Conservation (phyloP, 805 yeast genomes). For the Schizosaccharomyces osmophilus region DNA sequence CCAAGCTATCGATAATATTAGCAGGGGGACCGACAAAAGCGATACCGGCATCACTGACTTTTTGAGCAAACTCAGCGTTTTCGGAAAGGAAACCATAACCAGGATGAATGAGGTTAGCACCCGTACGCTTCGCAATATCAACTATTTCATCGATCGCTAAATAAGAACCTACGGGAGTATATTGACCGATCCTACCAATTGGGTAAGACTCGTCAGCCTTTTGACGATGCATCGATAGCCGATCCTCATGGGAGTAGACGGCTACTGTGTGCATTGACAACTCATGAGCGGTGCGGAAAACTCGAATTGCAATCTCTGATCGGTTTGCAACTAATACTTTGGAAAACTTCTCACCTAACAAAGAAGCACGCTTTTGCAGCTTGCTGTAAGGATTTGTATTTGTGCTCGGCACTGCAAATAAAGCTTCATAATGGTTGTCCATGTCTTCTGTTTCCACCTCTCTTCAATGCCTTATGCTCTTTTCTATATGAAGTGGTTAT, state of each 20-base stretch:
- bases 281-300: slow-evolving; percentile 94
- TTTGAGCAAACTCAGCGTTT: slow-evolving; percentile 78
- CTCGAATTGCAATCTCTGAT: slow-evolving; percentile 21
- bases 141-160: slow-evolving; percentile 87
- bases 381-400: not conserved
- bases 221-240: slow-evolving; percentile 79
- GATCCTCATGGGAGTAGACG: slow-evolving; percentile 84
- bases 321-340: slow-evolving; percentile 15
- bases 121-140: slow-evolving; percentile 51
- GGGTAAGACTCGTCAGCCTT: slow-evolving; percentile 36
- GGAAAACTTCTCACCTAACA: not conserved
- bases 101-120: slow-evolving; percentile 72
- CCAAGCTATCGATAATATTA: slow-evolving; percentile 73
- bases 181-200: slow-evolving; percentile 73
- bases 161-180: slow-evolving; percentile 86
- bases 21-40: slow-evolving; percentile 91
- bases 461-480: not conserved
- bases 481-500: no score
- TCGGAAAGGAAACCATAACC: slow-evolving; percentile 82
- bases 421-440: not conserved
- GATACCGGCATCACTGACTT: slow-evolving; percentile 73
- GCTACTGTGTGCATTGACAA: slow-evolving; percentile 93
- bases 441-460: not conserved
- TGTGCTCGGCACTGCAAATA: not conserved
- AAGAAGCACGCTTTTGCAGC: not conserved